These are phyloP conservation scores for Podospora pseudocomata DNA, from an alignment of 495 filamentous ascomycete species.

Conservation along the genomic window DNA sequence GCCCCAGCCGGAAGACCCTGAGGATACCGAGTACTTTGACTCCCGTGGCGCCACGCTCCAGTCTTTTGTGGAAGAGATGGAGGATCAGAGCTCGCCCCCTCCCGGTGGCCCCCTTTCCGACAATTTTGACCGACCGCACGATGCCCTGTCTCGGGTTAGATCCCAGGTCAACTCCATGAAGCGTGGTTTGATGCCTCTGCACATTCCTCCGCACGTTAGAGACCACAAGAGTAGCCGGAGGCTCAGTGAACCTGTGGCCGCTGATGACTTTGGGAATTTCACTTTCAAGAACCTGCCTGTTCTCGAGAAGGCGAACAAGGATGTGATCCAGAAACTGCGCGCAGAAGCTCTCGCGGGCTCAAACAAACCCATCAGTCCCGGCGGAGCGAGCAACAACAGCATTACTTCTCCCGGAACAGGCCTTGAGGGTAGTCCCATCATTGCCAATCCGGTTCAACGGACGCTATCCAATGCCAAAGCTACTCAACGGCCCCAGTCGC, in stretches of 20 bases:
- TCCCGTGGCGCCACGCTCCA: conserved; percentile 84
- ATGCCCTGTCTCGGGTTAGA: conserved; percentile 86
- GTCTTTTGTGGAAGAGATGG: conserved; percentile 85
- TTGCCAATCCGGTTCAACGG: conserved; percentile 74
- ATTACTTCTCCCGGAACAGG: conserved; percentile 53
- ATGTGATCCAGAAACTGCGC: conserved; percentile 91
- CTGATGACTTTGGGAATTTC: conserved; percentile 94
- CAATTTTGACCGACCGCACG: conserved; percentile 83
- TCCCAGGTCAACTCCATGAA: conserved; percentile 77
- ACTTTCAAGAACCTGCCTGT: conserved; percentile 96
- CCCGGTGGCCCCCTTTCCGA: conserved; percentile 62
- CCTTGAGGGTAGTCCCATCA: conserved; percentile 79
- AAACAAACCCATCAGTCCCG: conserved; percentile 47
- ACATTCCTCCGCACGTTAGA: conserved; percentile 93
- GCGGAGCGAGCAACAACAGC: conserved; percentile 35
- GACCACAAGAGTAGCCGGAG: conserved; percentile 73
- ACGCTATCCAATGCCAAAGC: conserved; percentile 73
- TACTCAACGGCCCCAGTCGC: conserved; percentile 76
- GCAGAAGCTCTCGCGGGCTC: conserved; percentile 78
- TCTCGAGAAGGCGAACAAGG: conserved; percentile 96
- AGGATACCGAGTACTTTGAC: conserved; percentile 98
- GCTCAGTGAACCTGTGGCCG: conserved; percentile 81
- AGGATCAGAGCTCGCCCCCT: conserved; percentile 77
- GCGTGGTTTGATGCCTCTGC: conserved; percentile 86
- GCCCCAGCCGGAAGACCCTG: conserved; percentile 87